phyloP scores from a whole-genome alignment of 495 filamentous ascomycete species.

The Paragyromitra xinjiangensis region DNA sequence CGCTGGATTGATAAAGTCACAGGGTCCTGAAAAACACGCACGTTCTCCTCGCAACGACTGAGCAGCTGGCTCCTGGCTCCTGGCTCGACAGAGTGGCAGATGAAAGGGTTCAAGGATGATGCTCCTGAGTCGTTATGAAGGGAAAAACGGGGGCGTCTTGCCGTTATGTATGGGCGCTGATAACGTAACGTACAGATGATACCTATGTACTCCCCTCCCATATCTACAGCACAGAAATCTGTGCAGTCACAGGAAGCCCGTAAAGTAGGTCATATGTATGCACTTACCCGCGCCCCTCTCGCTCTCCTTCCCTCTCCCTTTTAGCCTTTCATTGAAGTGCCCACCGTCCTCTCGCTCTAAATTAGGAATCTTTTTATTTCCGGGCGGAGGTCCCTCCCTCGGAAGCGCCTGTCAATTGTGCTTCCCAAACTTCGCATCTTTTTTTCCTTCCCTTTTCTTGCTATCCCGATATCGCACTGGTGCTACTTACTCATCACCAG shows the following conservation, averaged over 20 bases:
- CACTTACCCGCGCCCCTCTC: conserved; percentile 26
- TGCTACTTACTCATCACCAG: neutral
- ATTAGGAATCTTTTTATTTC: conserved; percentile 3
- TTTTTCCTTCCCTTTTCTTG: neutral
- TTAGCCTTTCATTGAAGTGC: conserved; percentile 13
- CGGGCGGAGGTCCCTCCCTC: conserved; percentile 3
- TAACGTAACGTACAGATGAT: conserved; percentile 37
- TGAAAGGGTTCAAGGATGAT: conserved; percentile 39
- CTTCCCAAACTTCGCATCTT: conserved; percentile 2
- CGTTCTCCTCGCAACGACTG: conserved; percentile 15
- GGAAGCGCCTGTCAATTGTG: conserved; percentile 22
- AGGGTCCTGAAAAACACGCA: conserved; percentile 30
- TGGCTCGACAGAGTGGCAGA: conserved; percentile 31
- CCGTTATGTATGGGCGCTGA: conserved; percentile 31
- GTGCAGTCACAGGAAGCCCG: conserved; percentile 22
- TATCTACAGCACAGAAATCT: conserved; percentile 16
- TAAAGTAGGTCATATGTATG: conserved; percentile 30
- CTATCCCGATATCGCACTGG: neutral
- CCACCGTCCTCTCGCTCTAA: conserved; percentile 6
- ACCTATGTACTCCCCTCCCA: neutral
- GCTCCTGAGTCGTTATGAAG: conserved; percentile 39
- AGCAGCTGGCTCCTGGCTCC: conserved; percentile 31
- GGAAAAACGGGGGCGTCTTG: conserved; percentile 21
- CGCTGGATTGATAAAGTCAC: conserved; percentile 25
- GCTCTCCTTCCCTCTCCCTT: conserved; percentile 3